Percentiles rank a stretch among this genome's conserved stretches.
phyloP scores from a whole-genome alignment of 345 rosid species.

The Durio zibethinus region DNA sequence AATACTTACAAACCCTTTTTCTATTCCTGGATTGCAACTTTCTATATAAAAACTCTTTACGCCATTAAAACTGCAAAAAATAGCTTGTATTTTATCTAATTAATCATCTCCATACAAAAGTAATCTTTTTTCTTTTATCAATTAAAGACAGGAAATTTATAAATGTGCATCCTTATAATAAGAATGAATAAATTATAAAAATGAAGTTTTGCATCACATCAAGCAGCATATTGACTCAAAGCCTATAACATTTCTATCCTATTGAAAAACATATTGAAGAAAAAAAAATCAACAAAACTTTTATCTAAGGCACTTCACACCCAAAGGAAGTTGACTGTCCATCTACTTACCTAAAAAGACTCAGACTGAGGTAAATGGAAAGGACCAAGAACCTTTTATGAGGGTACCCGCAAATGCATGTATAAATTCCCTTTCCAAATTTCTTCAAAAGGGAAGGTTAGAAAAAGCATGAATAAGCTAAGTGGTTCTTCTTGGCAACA shows the following conservation, averaged over 20 bases:
- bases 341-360: background rate
- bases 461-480: conserved; percentile 94
- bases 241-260: background rate
- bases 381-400: background rate
- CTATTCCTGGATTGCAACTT: too few relatives aligned
- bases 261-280: background rate
- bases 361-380: background rate
- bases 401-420: background rate
- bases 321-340: conserved; percentile 12
- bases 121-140: background rate
- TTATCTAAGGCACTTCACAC: conserved; percentile 1
- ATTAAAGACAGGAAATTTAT: background rate
- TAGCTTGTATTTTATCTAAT: background rate
- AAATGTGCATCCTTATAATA: background rate
- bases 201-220: background rate
- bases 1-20: too few relatives aligned
- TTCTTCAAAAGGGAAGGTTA: conserved; percentile 25
- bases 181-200: conserved; percentile 8
- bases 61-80: too few relatives aligned
- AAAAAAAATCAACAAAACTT: background rate
- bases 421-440: background rate
- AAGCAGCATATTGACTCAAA: background rate
- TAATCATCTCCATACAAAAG: background rate
- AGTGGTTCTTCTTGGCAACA: conserved; percentile 79
- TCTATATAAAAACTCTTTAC: too few relatives aligned